Evolutionary conservation across 441 rosid genomes (phyloP).

Genomic region (Rhodomyrtus psidioides): DNA sequence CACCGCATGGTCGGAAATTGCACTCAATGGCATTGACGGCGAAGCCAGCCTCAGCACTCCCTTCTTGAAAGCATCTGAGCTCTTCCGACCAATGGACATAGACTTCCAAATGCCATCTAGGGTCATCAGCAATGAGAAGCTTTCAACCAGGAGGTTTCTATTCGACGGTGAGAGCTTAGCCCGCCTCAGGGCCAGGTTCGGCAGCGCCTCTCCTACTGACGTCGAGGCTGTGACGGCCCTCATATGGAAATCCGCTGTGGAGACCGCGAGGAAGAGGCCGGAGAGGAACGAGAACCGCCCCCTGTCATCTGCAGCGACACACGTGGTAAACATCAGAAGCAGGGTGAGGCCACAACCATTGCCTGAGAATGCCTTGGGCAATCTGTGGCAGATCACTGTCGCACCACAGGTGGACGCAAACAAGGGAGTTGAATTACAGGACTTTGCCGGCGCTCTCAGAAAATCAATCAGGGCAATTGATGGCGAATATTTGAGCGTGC

Average conservation of each 20-base stretch:
- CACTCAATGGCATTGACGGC: not conserved
- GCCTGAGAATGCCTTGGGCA: not conserved
- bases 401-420: not conserved
- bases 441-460: not conserved
- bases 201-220: not conserved
- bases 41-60: not conserved
- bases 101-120: not conserved
- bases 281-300: not conserved
- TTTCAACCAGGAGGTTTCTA: not conserved
- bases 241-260: not conserved
- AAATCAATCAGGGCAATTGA: not conserved
- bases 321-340: not conserved
- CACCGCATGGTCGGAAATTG: not conserved
- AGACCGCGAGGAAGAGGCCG: not conserved
- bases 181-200: not conserved
- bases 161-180: not conserved
- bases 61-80: not conserved
- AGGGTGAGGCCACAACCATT: not conserved
- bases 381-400: not conserved
- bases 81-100: not conserved
- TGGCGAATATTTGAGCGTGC: not conserved
- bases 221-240: not conserved
- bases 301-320: not conserved
- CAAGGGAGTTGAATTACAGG: not conserved
- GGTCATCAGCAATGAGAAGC: not conserved